Conservation (phyloP, 2,329 filamentous ascomycete species). For the Raffaelea albimanens region DNA sequence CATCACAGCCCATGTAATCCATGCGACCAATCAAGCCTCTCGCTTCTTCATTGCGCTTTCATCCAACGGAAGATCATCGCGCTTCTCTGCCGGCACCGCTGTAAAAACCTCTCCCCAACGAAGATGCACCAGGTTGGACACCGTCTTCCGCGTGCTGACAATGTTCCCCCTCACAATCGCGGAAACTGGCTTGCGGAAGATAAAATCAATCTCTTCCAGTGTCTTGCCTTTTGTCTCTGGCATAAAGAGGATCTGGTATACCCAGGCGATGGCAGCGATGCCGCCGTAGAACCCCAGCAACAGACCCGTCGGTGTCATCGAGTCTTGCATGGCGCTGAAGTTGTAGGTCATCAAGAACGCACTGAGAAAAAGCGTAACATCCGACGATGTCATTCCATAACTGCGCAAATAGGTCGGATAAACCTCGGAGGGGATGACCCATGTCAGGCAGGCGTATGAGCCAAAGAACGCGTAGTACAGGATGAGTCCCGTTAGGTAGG, state of each 20-base stretch:
- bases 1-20: no score
- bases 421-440: conserved; percentile 57
- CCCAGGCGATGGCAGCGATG: conserved; percentile 59
- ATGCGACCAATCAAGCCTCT: no score
- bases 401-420: conserved; percentile 64
- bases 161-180: conserved; percentile 54
- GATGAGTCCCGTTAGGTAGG: conserved; percentile 59
- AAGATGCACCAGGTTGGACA: neutral
- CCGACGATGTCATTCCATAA: conserved; percentile 65
- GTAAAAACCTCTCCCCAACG: neutral
- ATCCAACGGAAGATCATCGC: no score
- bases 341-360: conserved; percentile 70
- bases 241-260: conserved; percentile 69
- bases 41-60: neutral
- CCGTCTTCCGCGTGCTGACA: neutral
- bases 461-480: conserved; percentile 63
- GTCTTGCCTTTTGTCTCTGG: conserved; percentile 55
- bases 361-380: conserved; percentile 58
- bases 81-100: no score
- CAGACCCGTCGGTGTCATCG: conserved; percentile 56
- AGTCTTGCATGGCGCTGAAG: conserved; percentile 59
- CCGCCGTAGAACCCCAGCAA: conserved; percentile 65
- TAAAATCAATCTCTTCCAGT: conserved; percentile 59
- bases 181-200: conserved; percentile 55
- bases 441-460: conserved; percentile 54